Evolutionary conservation across 2,329 filamentous ascomycete species (phyloP).

Genomic region (Fusarium albidum): DNA sequence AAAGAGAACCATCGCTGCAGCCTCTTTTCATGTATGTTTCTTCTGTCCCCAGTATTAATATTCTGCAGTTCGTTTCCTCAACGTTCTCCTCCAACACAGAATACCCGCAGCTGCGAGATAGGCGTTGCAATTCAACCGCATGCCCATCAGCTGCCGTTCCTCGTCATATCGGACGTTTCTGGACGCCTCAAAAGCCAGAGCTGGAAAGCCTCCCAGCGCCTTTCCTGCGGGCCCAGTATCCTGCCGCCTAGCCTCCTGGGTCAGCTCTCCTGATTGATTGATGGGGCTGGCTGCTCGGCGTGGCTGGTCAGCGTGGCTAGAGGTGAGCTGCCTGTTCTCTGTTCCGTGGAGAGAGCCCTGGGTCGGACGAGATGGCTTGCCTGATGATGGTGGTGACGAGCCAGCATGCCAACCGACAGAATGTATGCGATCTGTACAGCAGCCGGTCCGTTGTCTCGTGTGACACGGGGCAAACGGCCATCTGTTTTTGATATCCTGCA

Average conservation of each 20-base stretch:
- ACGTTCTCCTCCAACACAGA: conserved; percentile 6
- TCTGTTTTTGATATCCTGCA: neutral
- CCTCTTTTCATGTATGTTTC: neutral
- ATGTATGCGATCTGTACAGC: conserved; percentile 7
- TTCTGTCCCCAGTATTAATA: neutral
- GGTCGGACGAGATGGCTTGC: too few species aligned
- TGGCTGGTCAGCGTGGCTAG: too few species aligned
- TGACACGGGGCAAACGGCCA: conserved; percentile 8
- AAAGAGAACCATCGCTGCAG: neutral
- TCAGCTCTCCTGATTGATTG: neutral
- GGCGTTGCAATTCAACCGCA: conserved; percentile 16
- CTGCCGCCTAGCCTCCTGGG: conserved; percentile 21
- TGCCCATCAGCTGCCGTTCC: conserved; percentile 14
- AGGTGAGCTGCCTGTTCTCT: conserved; percentile 1
- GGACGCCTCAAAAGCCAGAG: conserved; percentile 1
- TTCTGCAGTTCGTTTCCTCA: conserved; percentile 19
- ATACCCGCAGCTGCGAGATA: neutral
- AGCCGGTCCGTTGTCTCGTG: conserved; percentile 4
- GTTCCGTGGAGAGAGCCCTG: neutral
- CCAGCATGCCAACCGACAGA: conserved; percentile 10
- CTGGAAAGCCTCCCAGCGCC: conserved; percentile 8
- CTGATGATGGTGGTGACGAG: neutral
- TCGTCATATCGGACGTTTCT: conserved; percentile 20
- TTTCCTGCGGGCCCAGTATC: conserved; percentile 15
- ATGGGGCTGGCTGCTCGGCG: too few species aligned